Evolutionary conservation across 2,329 filamentous ascomycete species (phyloP).

Genomic region (Pseudocercospora ulei): DNA sequence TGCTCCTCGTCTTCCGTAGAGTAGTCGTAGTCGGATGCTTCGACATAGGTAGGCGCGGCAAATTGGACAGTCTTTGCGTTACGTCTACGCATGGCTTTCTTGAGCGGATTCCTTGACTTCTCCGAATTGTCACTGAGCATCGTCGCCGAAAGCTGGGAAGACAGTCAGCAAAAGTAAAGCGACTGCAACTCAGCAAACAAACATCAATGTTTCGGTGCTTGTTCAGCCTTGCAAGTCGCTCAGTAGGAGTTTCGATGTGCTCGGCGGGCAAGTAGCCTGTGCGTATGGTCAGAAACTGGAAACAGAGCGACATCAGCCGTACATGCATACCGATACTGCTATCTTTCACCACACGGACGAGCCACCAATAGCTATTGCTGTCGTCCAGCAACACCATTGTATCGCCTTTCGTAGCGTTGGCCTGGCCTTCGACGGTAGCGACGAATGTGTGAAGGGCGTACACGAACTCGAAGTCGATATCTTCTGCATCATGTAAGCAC

Average conservation of each 20-base stretch:
- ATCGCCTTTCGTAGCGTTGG: slow-evolving; percentile 95
- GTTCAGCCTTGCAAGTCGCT: slow-evolving; percentile 83
- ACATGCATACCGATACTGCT: slow-evolving; percentile 66
- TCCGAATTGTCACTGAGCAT: slow-evolving; percentile 65
- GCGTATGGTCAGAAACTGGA: slow-evolving; percentile 10
- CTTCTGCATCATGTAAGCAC: slow-evolving; percentile 89
- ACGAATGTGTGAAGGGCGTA: slow-evolving; percentile 97
- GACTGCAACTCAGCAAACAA: slow-evolving; percentile 35
- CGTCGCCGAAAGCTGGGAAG: slow-evolving; percentile 52
- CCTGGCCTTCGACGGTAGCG: slow-evolving; percentile 93
- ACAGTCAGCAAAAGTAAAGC: slow-evolving; percentile 25
- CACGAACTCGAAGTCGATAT: slow-evolving; percentile 99
- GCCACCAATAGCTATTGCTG: slow-evolving; percentile 99
- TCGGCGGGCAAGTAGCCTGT: slow-evolving; percentile 93
- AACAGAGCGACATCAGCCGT: not conserved
- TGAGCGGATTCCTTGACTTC: slow-evolving; percentile 72
- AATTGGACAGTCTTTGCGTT: slow-evolving; percentile 84
- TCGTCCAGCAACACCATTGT: slow-evolving; percentile 98
- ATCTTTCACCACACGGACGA: slow-evolving; percentile 93
- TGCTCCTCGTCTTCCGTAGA: slow-evolving; percentile 58
- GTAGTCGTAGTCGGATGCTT: slow-evolving; percentile 79
- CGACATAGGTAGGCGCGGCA: slow-evolving; percentile 72
- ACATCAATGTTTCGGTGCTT: slow-evolving; percentile 98
- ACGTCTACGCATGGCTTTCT: slow-evolving; percentile 69
- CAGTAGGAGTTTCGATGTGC: slow-evolving; percentile 95